Evolutionary conservation across 495 filamentous ascomycete genomes (phyloP), one percentile per base, ranked within the genome.

Genomic region (Aspergillus olivimuriae): DNA sequence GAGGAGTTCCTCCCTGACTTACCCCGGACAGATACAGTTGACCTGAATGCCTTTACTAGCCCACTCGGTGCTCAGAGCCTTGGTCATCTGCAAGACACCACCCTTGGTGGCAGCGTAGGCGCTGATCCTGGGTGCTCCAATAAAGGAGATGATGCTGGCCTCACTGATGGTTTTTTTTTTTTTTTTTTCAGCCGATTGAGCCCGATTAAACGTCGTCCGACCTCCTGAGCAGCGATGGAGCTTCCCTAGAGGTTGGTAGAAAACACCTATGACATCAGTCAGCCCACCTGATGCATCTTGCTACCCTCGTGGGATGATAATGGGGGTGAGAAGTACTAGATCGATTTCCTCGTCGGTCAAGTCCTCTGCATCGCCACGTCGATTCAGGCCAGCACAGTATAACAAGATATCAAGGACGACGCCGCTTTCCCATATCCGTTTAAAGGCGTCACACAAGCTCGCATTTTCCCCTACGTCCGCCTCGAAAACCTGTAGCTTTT

Each of bases 261-360:
- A 19, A 42, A 28, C 24, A 28, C 24, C 24, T 28, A 11, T 28
- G 24, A 6, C 24, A 11, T 28, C 11, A 28, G n/a, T n/a, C n/a
- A n/a, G n/a, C n/a, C n/a, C n/a, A n/a, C n/a, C n/a, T n/a, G n/a
- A n/a, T n/a, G n/a, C n/a, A n/a, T n/a, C n/a, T n/a, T n/a, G n/a
- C n/a, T n/a, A n/a, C n/a, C n/a, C n/a, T n/a, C n/a, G n/a, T n/a
- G n/a, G n/a, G n/a, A n/a, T n/a, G n/a, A n/a, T n/a, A n/a, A n/a
- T n/a, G n/a, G n/a, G n/a, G n/a, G n/a, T n/a, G n/a, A n/a, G n/a
- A n/a, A n/a, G n/a, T 32, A 42, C 39, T 1, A 20, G 12, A 19
- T 42, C 24, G 32, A 42, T 42, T 30, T 20, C 17, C n/a, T 42
- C 24, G 32, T 42, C 39, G 4, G 2, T 42, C 26, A 42, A 14